Base-by-base conservation (phyloP, 495 filamentous ascomycete genomes). In the Symbiotaphrina buchneri region DNA sequence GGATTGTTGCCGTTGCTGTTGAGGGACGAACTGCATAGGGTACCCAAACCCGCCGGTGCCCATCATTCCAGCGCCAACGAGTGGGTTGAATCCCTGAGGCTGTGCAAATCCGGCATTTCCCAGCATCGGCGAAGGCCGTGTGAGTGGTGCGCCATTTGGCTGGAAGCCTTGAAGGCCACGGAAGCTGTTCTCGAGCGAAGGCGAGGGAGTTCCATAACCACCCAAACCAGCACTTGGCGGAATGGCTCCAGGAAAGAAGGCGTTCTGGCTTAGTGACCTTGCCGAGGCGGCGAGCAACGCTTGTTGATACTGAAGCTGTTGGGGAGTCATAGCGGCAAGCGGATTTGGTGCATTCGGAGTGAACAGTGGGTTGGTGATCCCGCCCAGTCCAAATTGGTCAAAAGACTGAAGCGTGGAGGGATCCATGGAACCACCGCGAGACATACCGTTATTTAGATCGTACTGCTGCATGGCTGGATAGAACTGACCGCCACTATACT, bases 301-400 rank as follows among this genome's bases (percentile, higher is more conserved):
- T 34, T 46, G 50, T 31, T 55, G 56, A 38, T 59, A 63, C 34
- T 56, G 59, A 16, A 58, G 41, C 28, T 60, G 58, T 33, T 63
- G 60, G 32, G 49, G 55, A 10, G 41, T 37, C 11, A 62, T 41
- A 20, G 50, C 7, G 7, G 33, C 34, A n/a, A 36, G 10, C 5
- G 33, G 45, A 21, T 47, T 39, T 31, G 52, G 21, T 2, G 56
- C 40, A 27, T 59, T 60, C 31, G 58, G 55, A 18, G 42, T 35
- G 33, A 55, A 60, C 8, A 43, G 45, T 21, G 46, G 17, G 23
- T 42, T 48, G 13, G 47, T 47, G 4, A 51, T 29, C 11, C 40
- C 39, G 15, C 41, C 36, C 32, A 47, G 42, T 3, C 46, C 36
- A 39, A 61, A 60, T 19, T 52, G 51, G 6, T 63, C 59, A 31